phyloP scores from a whole-genome alignment of 768 basidiomycete species.

The Termitomyces sp. region DNA sequence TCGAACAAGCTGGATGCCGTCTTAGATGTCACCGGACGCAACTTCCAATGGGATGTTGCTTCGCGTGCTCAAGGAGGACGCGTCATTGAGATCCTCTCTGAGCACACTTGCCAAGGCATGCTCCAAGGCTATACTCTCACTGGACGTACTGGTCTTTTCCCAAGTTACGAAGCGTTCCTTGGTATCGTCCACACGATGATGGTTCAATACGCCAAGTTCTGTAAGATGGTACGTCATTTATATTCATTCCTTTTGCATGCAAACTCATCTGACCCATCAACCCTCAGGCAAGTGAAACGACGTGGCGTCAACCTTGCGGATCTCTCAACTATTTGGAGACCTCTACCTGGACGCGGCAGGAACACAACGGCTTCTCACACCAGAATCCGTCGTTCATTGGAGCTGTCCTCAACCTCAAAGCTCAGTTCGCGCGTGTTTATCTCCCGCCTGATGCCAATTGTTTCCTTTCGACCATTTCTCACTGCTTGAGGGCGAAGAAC shows the following conservation, averaged over 20 bases:
- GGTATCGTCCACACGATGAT: constrained; percentile 90
- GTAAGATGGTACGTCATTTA: constrained; percentile 61
- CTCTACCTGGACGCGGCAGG: constrained; percentile 81
- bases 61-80: constrained; percentile 73
- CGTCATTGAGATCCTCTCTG: constrained; percentile 85
- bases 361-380: constrained; percentile 89
- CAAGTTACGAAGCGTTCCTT: constrained; percentile 89
- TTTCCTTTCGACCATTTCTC: constrained; percentile 78
- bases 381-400: constrained; percentile 87
- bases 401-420: constrained; percentile 79
- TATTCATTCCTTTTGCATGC: not conserved
- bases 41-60: constrained; percentile 84
- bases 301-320: constrained; percentile 70
- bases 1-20: constrained; percentile 88
- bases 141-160: constrained; percentile 82
- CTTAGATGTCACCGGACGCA: constrained; percentile 63
- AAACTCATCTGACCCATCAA: not conserved
- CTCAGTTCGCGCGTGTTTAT: constrained; percentile 70
- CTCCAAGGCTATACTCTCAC: constrained; percentile 92
- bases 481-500: constrained; percentile 81
- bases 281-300: constrained; percentile 50
- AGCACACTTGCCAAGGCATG: constrained; percentile 89
- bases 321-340: constrained; percentile 88
- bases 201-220: constrained; percentile 87
- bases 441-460: constrained; percentile 91